Evolutionary conservation across 2,329 filamentous ascomycete species (phyloP).

Genomic region (Claviceps arundinis): DNA sequence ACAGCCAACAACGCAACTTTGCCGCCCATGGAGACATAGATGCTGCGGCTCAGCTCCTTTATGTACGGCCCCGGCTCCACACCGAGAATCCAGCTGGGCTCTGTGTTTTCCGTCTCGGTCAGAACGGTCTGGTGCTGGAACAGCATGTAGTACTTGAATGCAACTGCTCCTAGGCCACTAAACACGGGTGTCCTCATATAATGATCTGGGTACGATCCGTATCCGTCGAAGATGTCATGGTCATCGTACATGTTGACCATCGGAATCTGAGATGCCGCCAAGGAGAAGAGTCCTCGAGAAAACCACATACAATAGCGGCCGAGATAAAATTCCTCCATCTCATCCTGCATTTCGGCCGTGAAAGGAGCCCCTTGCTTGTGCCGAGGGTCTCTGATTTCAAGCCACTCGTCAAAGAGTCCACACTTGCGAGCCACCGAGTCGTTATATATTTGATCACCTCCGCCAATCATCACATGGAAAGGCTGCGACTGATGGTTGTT

Average conservation of each 20-base stretch:
- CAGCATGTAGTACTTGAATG: conserved; percentile 97
- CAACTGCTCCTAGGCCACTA: conserved; percentile 74
- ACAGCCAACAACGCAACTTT: conserved; percentile 73
- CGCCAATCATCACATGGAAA: conserved; percentile 97
- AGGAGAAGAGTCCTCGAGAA: conserved; percentile 84
- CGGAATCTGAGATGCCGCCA: conserved; percentile 87
- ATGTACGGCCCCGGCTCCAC: conserved; percentile 78
- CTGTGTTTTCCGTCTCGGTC: conserved; percentile 66
- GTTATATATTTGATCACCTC: conserved; percentile 95
- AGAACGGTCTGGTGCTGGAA: conserved; percentile 91
- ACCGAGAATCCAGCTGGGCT: conserved; percentile 87
- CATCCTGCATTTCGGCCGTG: conserved; percentile 68
- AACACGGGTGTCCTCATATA: conserved; percentile 90
- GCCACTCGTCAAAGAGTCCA: conserved; percentile 68
- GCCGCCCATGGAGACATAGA: conserved; percentile 74
- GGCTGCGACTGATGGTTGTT: conserved; percentile 83
- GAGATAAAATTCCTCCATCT: conserved; percentile 80
- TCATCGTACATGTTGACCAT: conserved; percentile 99
- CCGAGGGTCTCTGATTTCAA: conserved; percentile 62
- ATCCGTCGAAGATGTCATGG: conserved; percentile 85
- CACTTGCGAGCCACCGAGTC: conserved; percentile 70
- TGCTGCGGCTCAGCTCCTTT: conserved; percentile 65
- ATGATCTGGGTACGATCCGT: conserved; percentile 79
- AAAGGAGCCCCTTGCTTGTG: conserved; percentile 72
- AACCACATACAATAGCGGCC: conserved; percentile 90